A percentile compares a stretch with the other conserved stretches of the same genome.
Evolutionary conservation across 2,329 filamentous ascomycete genomes (phyloP).

Genomic region (Apiospora saccharicola): DNA sequence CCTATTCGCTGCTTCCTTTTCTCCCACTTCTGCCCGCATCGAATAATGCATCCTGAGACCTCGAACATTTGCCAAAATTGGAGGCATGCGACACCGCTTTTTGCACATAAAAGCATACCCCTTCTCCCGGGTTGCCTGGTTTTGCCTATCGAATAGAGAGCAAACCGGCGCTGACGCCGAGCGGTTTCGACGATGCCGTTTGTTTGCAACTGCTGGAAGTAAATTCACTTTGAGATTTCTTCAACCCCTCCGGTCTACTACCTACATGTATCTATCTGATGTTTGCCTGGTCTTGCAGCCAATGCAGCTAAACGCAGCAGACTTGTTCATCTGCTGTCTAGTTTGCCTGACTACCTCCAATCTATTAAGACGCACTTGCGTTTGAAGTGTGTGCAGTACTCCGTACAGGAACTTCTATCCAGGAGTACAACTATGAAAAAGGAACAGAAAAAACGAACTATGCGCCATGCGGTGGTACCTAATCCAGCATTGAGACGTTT

Average conservation of each 20-base stretch:
- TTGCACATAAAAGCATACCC: not conserved
- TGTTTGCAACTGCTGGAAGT: not conserved
- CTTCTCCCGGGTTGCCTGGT: not conserved
- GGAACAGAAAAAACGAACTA: not conserved
- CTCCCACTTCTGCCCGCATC: conserved; percentile 8
- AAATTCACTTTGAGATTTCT: not conserved
- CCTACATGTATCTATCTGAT: not conserved
- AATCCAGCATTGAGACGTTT: conserved; percentile 18
- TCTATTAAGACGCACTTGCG: not conserved
- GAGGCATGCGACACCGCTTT: conserved; percentile 29
- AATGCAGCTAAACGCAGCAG: conserved; percentile 19
- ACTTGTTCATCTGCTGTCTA: not conserved
- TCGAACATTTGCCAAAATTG: conserved; percentile 23
- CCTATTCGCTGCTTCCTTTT: conserved; percentile 13
- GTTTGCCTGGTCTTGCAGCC: conserved; percentile 2
- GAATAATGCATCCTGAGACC: not conserved
- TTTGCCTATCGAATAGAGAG: not conserved
- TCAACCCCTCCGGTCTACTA: not conserved
- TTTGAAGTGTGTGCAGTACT: conserved; percentile 9
- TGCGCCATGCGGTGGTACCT: conserved; percentile 8
- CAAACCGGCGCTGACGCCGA: not conserved
- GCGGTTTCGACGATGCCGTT: conserved; percentile 3
- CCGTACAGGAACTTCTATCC: not conserved
- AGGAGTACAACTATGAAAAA: not conserved
- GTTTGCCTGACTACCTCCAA: not conserved